Conservation (phyloP, 2,329 filamentous ascomycete species). For the Beauveria asiatica region DNA sequence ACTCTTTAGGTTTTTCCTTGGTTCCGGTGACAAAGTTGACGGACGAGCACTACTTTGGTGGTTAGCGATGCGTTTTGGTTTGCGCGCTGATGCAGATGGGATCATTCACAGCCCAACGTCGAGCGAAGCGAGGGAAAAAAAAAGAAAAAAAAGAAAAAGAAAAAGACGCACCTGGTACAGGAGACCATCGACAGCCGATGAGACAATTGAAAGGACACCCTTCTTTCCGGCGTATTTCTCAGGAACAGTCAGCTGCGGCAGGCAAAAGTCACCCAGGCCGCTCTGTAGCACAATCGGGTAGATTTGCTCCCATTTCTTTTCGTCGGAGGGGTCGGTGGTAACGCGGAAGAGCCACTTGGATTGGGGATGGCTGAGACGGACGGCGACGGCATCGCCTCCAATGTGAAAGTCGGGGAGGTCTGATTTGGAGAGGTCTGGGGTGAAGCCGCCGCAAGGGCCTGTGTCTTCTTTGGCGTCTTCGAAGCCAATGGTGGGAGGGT, state of each 20-base stretch:
- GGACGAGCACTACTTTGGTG: conserved; percentile 36
- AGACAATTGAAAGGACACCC: conserved; percentile 45
- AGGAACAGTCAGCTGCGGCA: conserved; percentile 39
- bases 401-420: conserved; percentile 50
- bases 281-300: conserved; percentile 46
- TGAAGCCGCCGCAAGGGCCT: conserved; percentile 47
- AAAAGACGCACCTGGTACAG: conserved; percentile 42
- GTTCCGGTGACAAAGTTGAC: conserved; percentile 45
- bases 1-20: conserved; percentile 23
- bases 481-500: conserved; percentile 39
- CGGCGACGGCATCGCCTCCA: conserved; percentile 43
- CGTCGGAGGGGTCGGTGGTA: conserved; percentile 37
- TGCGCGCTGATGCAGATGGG: too few relatives aligned
- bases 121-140: background rate
- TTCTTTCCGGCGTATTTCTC: conserved; percentile 43
- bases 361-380: conserved; percentile 41
- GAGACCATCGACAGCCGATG: conserved; percentile 44
- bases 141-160: background rate
- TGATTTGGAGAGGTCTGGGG: conserved; percentile 32
- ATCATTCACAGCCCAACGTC: background rate
- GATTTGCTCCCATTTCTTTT: conserved; percentile 43
- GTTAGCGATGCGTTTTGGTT: too few relatives aligned
- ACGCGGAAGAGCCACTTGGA: conserved; percentile 50
- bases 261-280: conserved; percentile 46
- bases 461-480: conserved; percentile 36